Conservation (phyloP, 2,329 filamentous ascomycete genomes). For the Endothia cerciana region DNA sequence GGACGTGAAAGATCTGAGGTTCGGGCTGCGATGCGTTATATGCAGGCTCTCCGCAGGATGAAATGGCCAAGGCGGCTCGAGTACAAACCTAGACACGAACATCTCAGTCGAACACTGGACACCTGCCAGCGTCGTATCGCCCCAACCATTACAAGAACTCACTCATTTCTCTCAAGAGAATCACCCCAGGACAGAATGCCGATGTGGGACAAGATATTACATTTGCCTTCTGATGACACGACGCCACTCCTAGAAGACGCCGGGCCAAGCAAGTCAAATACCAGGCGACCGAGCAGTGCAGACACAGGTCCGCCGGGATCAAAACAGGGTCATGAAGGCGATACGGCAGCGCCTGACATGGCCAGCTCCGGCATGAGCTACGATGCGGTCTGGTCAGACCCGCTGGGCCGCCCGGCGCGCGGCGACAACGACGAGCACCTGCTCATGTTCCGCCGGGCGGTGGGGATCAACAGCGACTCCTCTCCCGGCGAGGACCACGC, state of each 20-base stretch:
- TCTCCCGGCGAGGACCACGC: conserved; percentile 29
- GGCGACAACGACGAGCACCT: conserved; percentile 44
- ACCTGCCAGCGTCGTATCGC: background rate
- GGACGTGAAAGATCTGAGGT: background rate
- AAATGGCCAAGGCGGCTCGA: background rate
- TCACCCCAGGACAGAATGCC: background rate
- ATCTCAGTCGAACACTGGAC: background rate
- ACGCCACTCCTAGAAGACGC: conserved; percentile 2
- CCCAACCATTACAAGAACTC: background rate
- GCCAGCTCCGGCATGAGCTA: conserved; percentile 29
- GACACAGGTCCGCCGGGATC: background rate
- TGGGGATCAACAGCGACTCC: conserved; percentile 46
- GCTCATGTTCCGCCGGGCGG: conserved; percentile 46
- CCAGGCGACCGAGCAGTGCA: background rate
- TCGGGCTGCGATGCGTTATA: background rate
- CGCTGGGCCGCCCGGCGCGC: conserved; percentile 42
- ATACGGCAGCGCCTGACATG: background rate
- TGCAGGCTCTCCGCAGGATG: background rate
- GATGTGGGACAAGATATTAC: background rate
- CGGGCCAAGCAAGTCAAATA: background rate
- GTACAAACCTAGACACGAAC: background rate
- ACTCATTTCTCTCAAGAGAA: background rate
- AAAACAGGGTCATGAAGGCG: too few relatives aligned
- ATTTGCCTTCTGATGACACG: conserved; percentile 5
- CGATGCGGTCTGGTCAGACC: conserved; percentile 41